These are phyloP conservation scores for Arthrobotrys pseudoclavata DNA, from an alignment of 2,329 filamentous ascomycete species.

Conservation along the genomic window DNA sequence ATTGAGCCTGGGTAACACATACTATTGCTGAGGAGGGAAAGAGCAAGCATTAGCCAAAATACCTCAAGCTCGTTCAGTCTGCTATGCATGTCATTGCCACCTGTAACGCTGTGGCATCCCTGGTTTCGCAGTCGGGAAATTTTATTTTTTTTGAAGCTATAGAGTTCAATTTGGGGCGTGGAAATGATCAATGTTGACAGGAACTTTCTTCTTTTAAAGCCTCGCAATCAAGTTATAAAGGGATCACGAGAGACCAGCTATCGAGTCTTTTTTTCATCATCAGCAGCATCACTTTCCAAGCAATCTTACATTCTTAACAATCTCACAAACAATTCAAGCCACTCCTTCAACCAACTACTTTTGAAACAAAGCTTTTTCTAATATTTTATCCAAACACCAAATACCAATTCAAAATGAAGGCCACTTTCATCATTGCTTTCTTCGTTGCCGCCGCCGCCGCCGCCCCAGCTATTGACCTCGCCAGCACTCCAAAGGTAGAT, in stretches of 20 bases:
- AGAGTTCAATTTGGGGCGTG: neutral
- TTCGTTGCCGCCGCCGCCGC: constrained; percentile 39
- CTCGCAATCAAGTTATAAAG: neutral
- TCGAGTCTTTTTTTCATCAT: constrained; percentile 11
- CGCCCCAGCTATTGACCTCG: constrained; percentile 10
- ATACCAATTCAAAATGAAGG: constrained; percentile 46
- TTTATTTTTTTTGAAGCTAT: too few species aligned
- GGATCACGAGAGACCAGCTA: neutral
- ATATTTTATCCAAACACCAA: neutral
- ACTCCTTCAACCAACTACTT: neutral
- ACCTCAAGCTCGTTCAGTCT: neutral
- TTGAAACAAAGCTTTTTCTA: neutral
- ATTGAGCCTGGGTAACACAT: neutral
- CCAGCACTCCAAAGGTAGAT: constrained; percentile 5
- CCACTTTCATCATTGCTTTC: constrained; percentile 36
- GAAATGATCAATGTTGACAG: neutral
- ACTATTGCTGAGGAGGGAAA: neutral
- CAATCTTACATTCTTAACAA: constrained; percentile 4
- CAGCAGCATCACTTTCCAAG: constrained; percentile 6
- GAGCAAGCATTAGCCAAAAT: constrained; percentile 9
- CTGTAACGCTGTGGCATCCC: constrained; percentile 4
- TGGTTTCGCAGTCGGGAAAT: constrained; percentile 13
- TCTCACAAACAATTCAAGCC: neutral
- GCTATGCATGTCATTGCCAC: neutral
- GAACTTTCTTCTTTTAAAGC: neutral